phyloP scores from a whole-genome alignment of 1,139 yeast genomes.

The Hyphopichia pseudoburtonii region DNA sequence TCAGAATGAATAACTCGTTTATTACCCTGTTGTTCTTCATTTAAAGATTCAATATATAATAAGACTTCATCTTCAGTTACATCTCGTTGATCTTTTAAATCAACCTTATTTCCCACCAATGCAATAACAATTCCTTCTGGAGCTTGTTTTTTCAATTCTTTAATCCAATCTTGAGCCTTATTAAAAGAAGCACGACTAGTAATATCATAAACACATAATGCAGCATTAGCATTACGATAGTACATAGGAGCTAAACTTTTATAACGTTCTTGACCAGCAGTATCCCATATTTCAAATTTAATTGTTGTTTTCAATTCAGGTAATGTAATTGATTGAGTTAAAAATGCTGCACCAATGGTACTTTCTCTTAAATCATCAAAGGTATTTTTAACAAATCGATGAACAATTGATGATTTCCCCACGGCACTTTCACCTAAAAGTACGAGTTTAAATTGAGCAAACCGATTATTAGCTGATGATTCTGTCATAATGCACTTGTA shows the following conservation, averaged over 20 bases:
- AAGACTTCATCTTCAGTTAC: constrained; percentile 37
- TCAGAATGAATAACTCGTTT: constrained; percentile 29
- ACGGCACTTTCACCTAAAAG: constrained; percentile 51
- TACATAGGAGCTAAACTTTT: constrained; percentile 51
- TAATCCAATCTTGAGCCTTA: constrained; percentile 95
- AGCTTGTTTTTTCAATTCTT: constrained; percentile 90
- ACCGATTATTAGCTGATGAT: too few relatives aligned
- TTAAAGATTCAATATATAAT: constrained; percentile 32
- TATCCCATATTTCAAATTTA: constrained; percentile 51
- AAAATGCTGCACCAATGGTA: constrained; percentile 95
- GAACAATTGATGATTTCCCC: constrained; percentile 49
- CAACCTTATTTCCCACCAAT: constrained; percentile 85
- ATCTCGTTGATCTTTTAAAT: constrained; percentile 57
- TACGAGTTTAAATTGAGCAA: constrained; percentile 48
- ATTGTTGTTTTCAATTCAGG: constrained; percentile 37
- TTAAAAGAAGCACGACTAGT: constrained; percentile 60
- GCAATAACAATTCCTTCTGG: constrained; percentile 81
- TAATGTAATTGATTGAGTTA: constrained; percentile 76
- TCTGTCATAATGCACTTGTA: too few relatives aligned
- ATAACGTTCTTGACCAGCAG: constrained; percentile 53
- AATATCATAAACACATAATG: constrained; percentile 37
- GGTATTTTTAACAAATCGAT: constrained; percentile 60
- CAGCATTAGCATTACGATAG: constrained; percentile 45
- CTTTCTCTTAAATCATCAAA: constrained; percentile 94
- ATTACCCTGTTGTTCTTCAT: constrained; percentile 20